Evolutionary conservation across 164 flowering plant species (phyloP).

Genomic region (Kalanchoe fedtschenkoi): DNA sequence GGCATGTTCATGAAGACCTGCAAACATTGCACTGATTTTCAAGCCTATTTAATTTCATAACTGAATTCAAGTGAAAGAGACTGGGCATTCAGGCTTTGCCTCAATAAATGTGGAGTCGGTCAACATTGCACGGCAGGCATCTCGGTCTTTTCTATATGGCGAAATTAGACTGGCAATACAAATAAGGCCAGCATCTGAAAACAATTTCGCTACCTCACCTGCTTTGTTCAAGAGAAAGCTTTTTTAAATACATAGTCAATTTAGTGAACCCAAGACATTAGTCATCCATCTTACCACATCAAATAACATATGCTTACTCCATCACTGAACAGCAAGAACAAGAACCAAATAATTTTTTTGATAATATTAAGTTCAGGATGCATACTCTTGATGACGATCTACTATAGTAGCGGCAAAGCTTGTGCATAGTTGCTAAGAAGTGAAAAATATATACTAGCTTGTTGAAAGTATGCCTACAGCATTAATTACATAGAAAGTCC

Average conservation of each 20-base stretch:
- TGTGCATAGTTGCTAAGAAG: too few relatives aligned
- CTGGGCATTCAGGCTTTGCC: not conserved
- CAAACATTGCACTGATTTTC: not conserved
- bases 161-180: slow-evolving; percentile 3
- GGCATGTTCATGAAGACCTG: slow-evolving; percentile 7
- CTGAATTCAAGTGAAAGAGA: not conserved
- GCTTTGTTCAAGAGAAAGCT: not conserved
- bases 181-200: not conserved
- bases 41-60: not conserved
- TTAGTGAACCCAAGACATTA: not conserved
- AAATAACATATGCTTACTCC: too few relatives aligned
- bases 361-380: too few relatives aligned
- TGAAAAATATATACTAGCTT: too few relatives aligned
- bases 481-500: too few relatives aligned
- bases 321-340: too few relatives aligned
- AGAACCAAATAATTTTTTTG: too few relatives aligned
- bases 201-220: not conserved
- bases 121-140: not conserved
- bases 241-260: not conserved
- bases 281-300: too few relatives aligned
- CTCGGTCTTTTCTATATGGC: not conserved
- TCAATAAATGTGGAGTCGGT: not conserved
- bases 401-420: not conserved
- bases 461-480: too few relatives aligned
- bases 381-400: too few relatives aligned